These are phyloP conservation scores for Porcisia deanei DNA, from an alignment of 208 protist species.

Conservation along the genomic window DNA sequence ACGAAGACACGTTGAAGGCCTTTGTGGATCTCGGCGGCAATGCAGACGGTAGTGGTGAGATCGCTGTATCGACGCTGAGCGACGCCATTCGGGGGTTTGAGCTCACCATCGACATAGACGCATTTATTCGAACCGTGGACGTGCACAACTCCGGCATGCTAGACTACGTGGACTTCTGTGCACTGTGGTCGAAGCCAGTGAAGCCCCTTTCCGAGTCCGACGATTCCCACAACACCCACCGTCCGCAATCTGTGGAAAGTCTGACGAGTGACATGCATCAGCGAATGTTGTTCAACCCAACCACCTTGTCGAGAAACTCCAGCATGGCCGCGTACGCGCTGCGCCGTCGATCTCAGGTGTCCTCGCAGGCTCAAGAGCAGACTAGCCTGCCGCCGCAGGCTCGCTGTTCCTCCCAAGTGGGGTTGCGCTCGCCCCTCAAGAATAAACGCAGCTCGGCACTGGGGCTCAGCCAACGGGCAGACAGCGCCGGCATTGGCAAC, in stretches of 20 bases:
- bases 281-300: conserved; percentile 18
- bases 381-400: background rate
- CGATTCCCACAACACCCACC: background rate
- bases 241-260: conserved; percentile 6
- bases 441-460: background rate
- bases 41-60: conserved; percentile 66
- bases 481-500: background rate
- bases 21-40: conserved; percentile 82
- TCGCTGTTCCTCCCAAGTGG: background rate
- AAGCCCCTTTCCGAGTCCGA: background rate
- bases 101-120: conserved; percentile 81
- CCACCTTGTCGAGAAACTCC: conserved; percentile 15
- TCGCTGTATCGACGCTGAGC: conserved; percentile 47
- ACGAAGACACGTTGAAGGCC: conserved; percentile 70
- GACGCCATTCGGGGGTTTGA: conserved; percentile 64
- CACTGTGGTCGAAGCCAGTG: conserved; percentile 47
- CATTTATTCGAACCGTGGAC: conserved; percentile 58
- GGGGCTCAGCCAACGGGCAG: too few relatives aligned
- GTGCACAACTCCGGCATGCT: conserved; percentile 53
- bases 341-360: conserved; percentile 14
- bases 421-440: background rate
- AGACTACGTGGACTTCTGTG: conserved; percentile 73
- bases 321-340: conserved; percentile 1
- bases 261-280: background rate
- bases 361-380: background rate